Percentiles rank a stretch among this genome's conserved stretches.
Evolutionary conservation across 345 rosid genomes (phyloP).

Genomic region (Populus tremula): DNA sequence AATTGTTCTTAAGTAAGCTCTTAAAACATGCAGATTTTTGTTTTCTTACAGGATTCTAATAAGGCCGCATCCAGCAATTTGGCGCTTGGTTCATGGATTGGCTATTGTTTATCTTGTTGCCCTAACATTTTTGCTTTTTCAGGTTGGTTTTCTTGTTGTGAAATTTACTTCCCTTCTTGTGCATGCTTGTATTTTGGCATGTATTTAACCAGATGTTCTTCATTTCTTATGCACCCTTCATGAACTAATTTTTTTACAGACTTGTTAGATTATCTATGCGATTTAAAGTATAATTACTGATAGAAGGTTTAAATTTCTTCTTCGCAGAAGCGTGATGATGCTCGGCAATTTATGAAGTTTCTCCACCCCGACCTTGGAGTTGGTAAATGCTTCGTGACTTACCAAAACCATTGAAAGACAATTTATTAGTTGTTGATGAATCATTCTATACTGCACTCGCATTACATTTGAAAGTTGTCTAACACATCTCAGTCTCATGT

Average conservation of each 20-base stretch:
- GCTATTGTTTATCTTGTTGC: constrained; percentile 88
- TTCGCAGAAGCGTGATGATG: constrained; percentile 89
- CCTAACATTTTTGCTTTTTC: constrained; percentile 95
- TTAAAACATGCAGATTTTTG: constrained; percentile 5
- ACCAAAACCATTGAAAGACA: not conserved
- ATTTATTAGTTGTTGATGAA: not conserved
- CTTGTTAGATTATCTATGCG: not conserved
- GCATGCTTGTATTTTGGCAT: not conserved
- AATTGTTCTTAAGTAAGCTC: not conserved
- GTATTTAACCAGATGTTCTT: not conserved
- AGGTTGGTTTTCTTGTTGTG: constrained; percentile 48
- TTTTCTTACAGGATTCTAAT: constrained; percentile 64
- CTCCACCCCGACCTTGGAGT: constrained; percentile 97
- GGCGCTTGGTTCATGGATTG: constrained; percentile 99
- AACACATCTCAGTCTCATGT: constrained; percentile 6
- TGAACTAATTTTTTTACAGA: not conserved
- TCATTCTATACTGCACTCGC: not conserved
- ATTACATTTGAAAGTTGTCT: not conserved
- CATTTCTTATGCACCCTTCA: not conserved
- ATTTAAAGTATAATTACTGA: constrained; percentile 16
- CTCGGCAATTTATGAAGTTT: constrained; percentile 94
- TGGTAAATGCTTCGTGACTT: constrained; percentile 47
- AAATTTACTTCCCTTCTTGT: not conserved
- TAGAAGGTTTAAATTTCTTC: constrained; percentile 6
- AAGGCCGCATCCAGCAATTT: constrained; percentile 97